Evolutionary conservation across 768 basidiomycete species (phyloP), one percentile per base, ranked within the genome.

Genomic region (Lentinula guzmanii): DNA sequence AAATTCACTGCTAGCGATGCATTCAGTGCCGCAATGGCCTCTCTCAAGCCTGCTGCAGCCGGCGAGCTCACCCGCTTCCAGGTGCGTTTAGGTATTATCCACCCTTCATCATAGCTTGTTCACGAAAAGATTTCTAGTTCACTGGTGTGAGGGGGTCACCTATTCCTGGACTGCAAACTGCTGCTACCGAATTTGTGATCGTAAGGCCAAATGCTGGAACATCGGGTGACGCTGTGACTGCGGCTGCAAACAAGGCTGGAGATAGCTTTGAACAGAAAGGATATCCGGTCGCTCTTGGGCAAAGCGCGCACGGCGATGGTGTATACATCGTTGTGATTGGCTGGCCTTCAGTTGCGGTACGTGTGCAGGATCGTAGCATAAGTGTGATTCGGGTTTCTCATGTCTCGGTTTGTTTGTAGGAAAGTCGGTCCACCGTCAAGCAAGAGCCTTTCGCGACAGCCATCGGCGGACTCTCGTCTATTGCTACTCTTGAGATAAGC

Each of bases 291-390:
- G 48, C 48, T n/a, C 31, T 46, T 9, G 58, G 48, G 15, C 24
- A 58, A 45, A 58, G 58, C 21, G 35, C 48, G 1, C 34, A 50
- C 16, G 45, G 48, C 10, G 45, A 46, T 35, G 58, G 58, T 13
- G 48, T 58, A 5, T 58, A 48, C 28, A 6, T 58, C 7, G 33
- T 58, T 33, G 43, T 58, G 18, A 28, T 58, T 34, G 58, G 58
- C 4, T 58, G 58, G 58, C 45, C 43, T 34, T 58, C 58, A 7
- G 37, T 46, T 11, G 28, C 58, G 43, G 58, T 58, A 51, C 33
- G 58, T 58, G 18, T 58, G 0, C 42, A 43, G 5, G 5, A 13
- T 15, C 16, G 10, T 43, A 16, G 5, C 15, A 43, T 16, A 5
- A 9, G 3, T 39, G 8, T 39, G 37, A 0, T 39, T 16, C 16